Percentiles rank a stretch among this genome's conserved stretches.
Conservation (phyloP, 140 eudicot species). For the Ambrosia hybrid region DNA sequence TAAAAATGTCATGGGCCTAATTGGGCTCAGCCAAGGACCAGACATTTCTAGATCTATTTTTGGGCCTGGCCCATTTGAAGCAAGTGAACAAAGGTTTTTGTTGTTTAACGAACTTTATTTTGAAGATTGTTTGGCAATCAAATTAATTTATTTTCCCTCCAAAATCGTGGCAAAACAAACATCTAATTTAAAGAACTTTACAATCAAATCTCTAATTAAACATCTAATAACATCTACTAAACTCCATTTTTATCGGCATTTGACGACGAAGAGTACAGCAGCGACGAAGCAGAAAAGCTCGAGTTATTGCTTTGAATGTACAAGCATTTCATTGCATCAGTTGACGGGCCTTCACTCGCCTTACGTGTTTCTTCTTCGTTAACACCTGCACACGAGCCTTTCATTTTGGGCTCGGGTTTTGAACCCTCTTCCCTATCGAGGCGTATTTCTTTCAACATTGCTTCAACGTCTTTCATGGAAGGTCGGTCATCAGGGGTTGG, state of each 20-base stretch:
- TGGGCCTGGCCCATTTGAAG: too few species aligned
- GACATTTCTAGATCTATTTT: too few species aligned
- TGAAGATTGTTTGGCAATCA: too few species aligned
- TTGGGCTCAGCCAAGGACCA: too few species aligned
- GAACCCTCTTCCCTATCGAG: conserved; percentile 51
- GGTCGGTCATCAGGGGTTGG: conserved; percentile 80
- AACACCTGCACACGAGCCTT: conserved; percentile 34
- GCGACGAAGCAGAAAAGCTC: conserved; percentile 64
- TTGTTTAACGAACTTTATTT: too few species aligned
- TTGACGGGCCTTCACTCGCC: conserved; percentile 43
- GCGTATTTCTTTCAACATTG: conserved; percentile 70
- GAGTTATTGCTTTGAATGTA: conserved; percentile 54
- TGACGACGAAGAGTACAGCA: conserved; percentile 59
- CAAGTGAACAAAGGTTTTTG: too few species aligned
- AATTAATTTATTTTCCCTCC: not conserved
- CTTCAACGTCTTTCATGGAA: conserved; percentile 69
- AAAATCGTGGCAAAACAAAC: conserved; percentile 20
- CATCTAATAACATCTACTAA: conserved; percentile 18
- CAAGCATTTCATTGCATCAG: conserved; percentile 50
- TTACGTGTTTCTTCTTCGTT: conserved; percentile 26
- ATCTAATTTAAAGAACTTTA: conserved; percentile 24
- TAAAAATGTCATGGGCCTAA: too few species aligned
- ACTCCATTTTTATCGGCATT: conserved; percentile 37
- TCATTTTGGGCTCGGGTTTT: conserved; percentile 43
- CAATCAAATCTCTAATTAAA: conserved; percentile 23